Evolutionary conservation across 2,329 filamentous ascomycete species (phyloP), one percentile per base, ranked within the genome.

Genomic region (Colletotrichum sp.): DNA sequence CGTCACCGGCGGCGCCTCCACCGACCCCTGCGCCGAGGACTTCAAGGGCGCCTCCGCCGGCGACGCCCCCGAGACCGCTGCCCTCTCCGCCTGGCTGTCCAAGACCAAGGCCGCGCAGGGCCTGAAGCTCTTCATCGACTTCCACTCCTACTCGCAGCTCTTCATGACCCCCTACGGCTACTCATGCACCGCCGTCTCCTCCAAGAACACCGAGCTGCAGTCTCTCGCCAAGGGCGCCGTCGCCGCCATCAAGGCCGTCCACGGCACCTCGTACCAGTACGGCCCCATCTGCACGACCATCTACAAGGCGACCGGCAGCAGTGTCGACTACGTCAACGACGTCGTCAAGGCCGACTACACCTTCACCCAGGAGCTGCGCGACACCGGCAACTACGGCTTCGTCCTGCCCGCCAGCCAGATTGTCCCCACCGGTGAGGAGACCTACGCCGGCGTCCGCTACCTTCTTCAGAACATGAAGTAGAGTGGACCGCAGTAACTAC

Each of bases 221-320:
- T 81, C 82, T 1, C 86, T 93, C 1, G 89, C 90, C 4, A 79
- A 81, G 16, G 86, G 85, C 8, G 86, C 87, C 7, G 87, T 88
- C 18, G 84, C 86, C 3, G 91, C 91, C 26, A 90, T 93, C 79
- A 83, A 79, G 26, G 79, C 80, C 2, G 83, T 87, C 18, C 83
- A 87, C 71, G 86, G 86, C 26, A 82, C 82, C 12, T 71, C 72
- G 4, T 89, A 86, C 78, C 68, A 81, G 16, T 85, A 88, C 61
- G 89, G 90, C 0, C 88, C 90, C 3, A 89, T 91, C 77, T 93
- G 92, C 82, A 83, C 83, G 57, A 93, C 91, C 34, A 91, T 93
- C 78, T 93, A 93, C 82, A 86, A 90, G 77, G 89, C 91, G 0
- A 84, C 85, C 1, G 87, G 87, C 26, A 85, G 81, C 70, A 86